Conservation (phyloP, 345 rosid genomes). For the Eucalyptus sp. region DNA sequence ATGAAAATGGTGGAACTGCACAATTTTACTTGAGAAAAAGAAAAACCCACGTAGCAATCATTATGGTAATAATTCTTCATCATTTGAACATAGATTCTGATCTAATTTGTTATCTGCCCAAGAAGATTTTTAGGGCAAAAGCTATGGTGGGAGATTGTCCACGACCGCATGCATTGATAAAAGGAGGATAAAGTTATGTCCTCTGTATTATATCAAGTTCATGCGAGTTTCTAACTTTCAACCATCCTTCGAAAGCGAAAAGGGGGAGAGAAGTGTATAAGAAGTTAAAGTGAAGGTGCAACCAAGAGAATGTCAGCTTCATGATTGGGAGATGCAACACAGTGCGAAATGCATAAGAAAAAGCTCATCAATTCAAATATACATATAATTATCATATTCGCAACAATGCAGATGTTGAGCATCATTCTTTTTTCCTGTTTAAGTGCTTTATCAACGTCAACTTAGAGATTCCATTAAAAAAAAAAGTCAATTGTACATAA, state of each 20-base stretch:
- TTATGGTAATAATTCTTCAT: not conserved
- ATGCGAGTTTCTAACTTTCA: not conserved
- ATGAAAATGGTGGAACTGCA: not conserved
- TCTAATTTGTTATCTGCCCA: not conserved
- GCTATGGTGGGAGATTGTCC: not conserved
- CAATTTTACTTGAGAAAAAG: not conserved
- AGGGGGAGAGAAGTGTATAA: not conserved
- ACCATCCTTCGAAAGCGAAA: not conserved
- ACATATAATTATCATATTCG: not conserved
- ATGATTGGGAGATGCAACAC: not conserved
- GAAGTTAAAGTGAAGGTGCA: constrained; percentile 1
- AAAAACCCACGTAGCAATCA: not conserved
- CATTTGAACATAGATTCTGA: not conserved
- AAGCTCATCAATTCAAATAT: not conserved
- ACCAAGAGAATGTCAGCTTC: not conserved
- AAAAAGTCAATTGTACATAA: not conserved
- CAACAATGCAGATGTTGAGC: not conserved
- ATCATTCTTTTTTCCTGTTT: not conserved
- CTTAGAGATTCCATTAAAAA: not conserved
- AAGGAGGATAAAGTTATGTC: not conserved
- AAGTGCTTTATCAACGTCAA: not conserved
- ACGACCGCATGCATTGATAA: not conserved
- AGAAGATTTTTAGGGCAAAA: not conserved
- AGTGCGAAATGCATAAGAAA: not conserved
- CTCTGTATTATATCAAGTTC: not conserved